Percentiles rank a stretch among this genome's conserved stretches.
phyloP scores from a whole-genome alignment of 129 eudicot species.

The Saussurea involucrata region DNA sequence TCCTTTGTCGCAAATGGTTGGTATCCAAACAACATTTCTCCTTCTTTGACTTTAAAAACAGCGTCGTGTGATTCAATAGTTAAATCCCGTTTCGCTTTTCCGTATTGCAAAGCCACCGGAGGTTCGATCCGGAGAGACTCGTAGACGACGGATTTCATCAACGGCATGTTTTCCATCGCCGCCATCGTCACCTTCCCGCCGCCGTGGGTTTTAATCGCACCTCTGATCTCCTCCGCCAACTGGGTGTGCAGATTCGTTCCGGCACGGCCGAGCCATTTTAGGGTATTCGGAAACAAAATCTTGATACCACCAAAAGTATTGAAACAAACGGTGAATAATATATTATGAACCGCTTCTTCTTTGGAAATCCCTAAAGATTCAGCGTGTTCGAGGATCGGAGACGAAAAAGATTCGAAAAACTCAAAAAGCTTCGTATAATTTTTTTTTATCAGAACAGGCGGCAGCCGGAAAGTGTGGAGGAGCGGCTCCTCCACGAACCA shows the following conservation, averaged over 20 bases:
- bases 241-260: constrained; percentile 56
- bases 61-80: constrained; percentile 80
- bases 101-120: constrained; percentile 78
- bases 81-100: constrained; percentile 57
- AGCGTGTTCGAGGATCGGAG: constrained; percentile 42
- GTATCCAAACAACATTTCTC: constrained; percentile 77
- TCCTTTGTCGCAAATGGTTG: constrained; percentile 92
- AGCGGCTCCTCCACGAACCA: constrained; percentile 46
- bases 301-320: constrained; percentile 88
- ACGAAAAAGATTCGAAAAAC: constrained; percentile 54
- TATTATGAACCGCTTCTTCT: constrained; percentile 78
- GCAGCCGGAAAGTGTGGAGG: constrained; percentile 55
- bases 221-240: constrained; percentile 68
- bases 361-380: constrained; percentile 46
- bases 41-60: constrained; percentile 69
- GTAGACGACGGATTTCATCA: constrained; percentile 83
- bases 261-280: constrained; percentile 81
- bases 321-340: constrained; percentile 73
- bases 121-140: constrained; percentile 80
- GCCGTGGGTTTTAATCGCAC: constrained; percentile 39
- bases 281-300: constrained; percentile 63
- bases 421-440: constrained; percentile 55
- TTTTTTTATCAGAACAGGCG: constrained; percentile 54
- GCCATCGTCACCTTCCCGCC: constrained; percentile 75
- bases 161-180: constrained; percentile 79